These are phyloP conservation scores for Oidiodendron maius DNA, from an alignment of 495 filamentous ascomycete genomes.

Conservation along the genomic window DNA sequence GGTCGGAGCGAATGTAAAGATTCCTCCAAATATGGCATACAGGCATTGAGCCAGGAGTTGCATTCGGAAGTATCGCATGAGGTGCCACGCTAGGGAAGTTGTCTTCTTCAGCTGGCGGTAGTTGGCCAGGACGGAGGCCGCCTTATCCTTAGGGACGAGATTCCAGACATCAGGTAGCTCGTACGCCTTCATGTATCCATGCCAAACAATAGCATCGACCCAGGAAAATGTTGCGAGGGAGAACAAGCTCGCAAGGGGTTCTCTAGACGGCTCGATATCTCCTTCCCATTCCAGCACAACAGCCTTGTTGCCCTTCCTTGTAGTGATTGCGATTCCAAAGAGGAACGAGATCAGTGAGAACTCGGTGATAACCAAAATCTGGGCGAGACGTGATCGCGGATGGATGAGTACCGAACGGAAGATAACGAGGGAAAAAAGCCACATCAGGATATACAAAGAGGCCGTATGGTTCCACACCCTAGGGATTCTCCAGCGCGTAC, in stretches of 20 bases:
- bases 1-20: slow-evolving; percentile 87
- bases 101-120: slow-evolving; percentile 87
- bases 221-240: slow-evolving; percentile 85
- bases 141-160: slow-evolving; percentile 79
- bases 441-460: slow-evolving; percentile 75
- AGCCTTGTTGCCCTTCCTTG: slow-evolving; percentile 86
- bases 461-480: slow-evolving; percentile 92
- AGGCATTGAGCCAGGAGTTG: slow-evolving; percentile 69
- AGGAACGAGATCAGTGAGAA: slow-evolving; percentile 73
- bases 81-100: slow-evolving; percentile 69
- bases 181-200: slow-evolving; percentile 83
- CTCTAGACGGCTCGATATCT: slow-evolving; percentile 74
- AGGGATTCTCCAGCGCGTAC: slow-evolving; percentile 59
- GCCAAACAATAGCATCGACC: slow-evolving; percentile 84
- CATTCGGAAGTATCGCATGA: slow-evolving; percentile 76
- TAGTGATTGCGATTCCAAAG: slow-evolving; percentile 66
- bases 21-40: slow-evolving; percentile 71
- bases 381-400: slow-evolving; percentile 54
- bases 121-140: slow-evolving; percentile 66
- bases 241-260: slow-evolving; percentile 81
- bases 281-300: slow-evolving; percentile 83
- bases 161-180: slow-evolving; percentile 90
- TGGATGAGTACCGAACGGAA: slow-evolving; percentile 86
- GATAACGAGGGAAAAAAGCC: slow-evolving; percentile 66
- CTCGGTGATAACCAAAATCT: slow-evolving; percentile 57